Evolutionary conservation across 495 filamentous ascomycete genomes (phyloP).

Genomic region (Amorphotheca resinae): DNA sequence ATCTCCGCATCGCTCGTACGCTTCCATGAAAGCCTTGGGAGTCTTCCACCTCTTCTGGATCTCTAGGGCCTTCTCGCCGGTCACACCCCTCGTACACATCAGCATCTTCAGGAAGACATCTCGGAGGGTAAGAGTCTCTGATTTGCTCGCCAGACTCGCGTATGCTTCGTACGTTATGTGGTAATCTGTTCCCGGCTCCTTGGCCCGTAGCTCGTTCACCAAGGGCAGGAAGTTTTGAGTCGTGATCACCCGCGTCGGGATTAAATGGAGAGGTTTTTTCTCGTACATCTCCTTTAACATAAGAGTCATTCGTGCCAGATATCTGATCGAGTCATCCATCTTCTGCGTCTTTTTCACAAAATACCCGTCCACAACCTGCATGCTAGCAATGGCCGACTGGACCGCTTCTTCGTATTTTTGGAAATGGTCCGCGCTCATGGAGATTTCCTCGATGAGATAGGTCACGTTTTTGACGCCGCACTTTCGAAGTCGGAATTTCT

Average conservation of each 20-base stretch:
- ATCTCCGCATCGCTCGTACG: constrained; percentile 40
- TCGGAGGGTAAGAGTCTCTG: constrained; percentile 55
- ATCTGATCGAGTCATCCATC: constrained; percentile 70
- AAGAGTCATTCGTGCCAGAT: constrained; percentile 63
- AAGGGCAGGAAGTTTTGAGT: constrained; percentile 57
- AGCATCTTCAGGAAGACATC: constrained; percentile 79
- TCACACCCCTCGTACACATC: constrained; percentile 70
- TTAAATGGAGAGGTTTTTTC: constrained; percentile 36
- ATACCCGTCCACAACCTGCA: constrained; percentile 71
- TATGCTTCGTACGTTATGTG: constrained; percentile 64
- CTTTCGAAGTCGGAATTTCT: constrained; percentile 67
- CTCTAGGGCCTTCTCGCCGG: constrained; percentile 69
- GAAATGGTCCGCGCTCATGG: constrained; percentile 35
- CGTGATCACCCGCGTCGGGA: constrained; percentile 55
- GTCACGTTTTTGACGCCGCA: constrained; percentile 63
- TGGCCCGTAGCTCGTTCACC: constrained; percentile 41
- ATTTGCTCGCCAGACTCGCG: constrained; percentile 59
- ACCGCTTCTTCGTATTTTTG: constrained; percentile 52
- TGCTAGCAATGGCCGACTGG: constrained; percentile 61
- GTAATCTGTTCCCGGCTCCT: constrained; percentile 36
- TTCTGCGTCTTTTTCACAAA: constrained; percentile 68
- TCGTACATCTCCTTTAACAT: constrained; percentile 56
- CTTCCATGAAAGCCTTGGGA: constrained; percentile 54
- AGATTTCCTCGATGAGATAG: constrained; percentile 68
- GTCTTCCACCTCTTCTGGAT: constrained; percentile 68